These are phyloP conservation scores for Phytophthora uliginosa DNA, from an alignment of 352 stramenopile genomes.

Conservation along the genomic window DNA sequence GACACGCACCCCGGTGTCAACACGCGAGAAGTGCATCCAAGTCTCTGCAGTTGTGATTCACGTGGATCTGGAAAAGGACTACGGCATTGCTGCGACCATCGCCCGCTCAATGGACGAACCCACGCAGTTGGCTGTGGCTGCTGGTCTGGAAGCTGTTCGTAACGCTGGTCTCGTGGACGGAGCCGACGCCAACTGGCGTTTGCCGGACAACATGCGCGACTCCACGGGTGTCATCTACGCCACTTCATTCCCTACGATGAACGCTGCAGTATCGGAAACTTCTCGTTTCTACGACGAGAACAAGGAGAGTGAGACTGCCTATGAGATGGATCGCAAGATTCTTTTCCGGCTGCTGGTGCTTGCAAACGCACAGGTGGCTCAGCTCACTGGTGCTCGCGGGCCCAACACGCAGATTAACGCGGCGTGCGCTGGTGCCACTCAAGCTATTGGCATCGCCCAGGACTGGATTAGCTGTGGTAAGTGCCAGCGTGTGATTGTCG, in stretches of 20 bases:
- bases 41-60: constrained; percentile 87
- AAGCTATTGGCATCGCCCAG: constrained; percentile 93
- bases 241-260: constrained; percentile 96
- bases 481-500: constrained; percentile 95
- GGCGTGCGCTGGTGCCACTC: constrained; percentile 95
- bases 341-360: constrained; percentile 97
- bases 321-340: constrained; percentile 98
- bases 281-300: constrained; percentile 72
- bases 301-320: constrained; percentile 39
- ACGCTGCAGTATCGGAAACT: constrained; percentile 94
- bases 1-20: constrained; percentile 52
- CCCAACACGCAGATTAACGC: constrained; percentile 98
- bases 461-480: constrained; percentile 95
- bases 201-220: constrained; percentile 89
- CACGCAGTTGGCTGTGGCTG: constrained; percentile 95
- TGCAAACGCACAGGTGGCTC: constrained; percentile 97
- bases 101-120: constrained; percentile 96
- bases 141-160: constrained; percentile 96
- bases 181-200: constrained; percentile 75
- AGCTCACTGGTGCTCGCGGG: constrained; percentile 94
- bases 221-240: constrained; percentile 96
- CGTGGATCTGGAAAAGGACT: constrained; percentile 83
- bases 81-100: constrained; percentile 91
- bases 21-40: constrained; percentile 83
- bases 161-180: constrained; percentile 88